Conservation (phyloP, 495 filamentous ascomycete species). For the Podospora appendiculata region DNA sequence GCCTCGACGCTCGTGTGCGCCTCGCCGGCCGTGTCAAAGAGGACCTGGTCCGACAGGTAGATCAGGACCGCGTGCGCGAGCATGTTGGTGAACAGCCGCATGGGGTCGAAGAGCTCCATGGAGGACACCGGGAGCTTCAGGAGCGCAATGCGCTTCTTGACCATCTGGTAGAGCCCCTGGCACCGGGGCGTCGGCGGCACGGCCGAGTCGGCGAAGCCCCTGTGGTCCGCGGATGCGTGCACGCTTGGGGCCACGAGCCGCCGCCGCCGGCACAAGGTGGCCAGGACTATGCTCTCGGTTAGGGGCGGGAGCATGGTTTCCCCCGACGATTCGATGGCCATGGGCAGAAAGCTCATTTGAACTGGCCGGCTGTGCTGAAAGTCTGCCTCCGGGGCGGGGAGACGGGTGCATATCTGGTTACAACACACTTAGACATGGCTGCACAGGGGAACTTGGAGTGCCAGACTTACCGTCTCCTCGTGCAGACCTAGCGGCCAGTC, state of each 20-base stretch:
- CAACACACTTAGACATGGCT: too few relatives aligned
- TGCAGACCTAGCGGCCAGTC: not conserved
- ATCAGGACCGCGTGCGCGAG: not conserved
- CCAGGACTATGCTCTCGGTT: not conserved
- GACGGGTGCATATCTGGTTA: not conserved
- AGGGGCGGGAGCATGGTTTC: not conserved
- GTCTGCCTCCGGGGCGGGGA: not conserved
- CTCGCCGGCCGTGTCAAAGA: not conserved
- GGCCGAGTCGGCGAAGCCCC: too few relatives aligned
- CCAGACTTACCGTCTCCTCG: not conserved
- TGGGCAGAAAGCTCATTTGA: not conserved
- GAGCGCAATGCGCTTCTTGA: not conserved
- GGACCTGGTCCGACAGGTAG: not conserved
- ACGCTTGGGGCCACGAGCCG: too few relatives aligned
- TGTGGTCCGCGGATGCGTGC: too few relatives aligned
- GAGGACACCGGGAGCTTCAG: not conserved
- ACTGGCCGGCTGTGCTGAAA: not conserved
- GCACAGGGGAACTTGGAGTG: not conserved
- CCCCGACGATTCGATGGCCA: not conserved
- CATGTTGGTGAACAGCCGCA: not conserved
- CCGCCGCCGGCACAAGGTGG: not conserved
- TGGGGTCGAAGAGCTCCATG: not conserved
- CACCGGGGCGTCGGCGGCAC: too few relatives aligned
- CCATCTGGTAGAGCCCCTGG: not conserved
- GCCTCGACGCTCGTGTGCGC: not conserved